Conservation (phyloP, 108 stramenopile genomes). For the Nannochloropsis gaditana region DNA sequence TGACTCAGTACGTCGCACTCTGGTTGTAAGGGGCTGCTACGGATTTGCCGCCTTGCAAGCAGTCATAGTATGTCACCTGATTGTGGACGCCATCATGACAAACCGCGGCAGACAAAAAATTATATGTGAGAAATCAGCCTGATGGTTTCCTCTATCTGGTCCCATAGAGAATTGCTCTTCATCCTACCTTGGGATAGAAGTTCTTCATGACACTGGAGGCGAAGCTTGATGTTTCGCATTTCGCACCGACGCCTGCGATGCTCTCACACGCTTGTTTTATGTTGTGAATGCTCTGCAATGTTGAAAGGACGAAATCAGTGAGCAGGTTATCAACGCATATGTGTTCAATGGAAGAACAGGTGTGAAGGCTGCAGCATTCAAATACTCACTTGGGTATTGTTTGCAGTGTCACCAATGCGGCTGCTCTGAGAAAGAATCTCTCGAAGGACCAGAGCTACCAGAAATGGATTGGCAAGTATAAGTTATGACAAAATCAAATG, state of each 20-base stretch:
- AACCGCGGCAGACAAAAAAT: neutral
- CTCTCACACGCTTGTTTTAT: neutral
- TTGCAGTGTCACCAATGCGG: neutral
- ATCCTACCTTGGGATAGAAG: slow-evolving; percentile 15
- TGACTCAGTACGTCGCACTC: neutral
- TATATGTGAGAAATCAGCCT: neutral
- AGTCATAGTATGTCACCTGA: neutral
- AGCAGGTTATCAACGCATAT: too few species aligned
- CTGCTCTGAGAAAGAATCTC: slow-evolving; percentile 20
- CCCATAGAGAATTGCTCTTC: neutral
- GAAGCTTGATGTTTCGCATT: neutral
- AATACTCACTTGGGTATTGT: neutral
- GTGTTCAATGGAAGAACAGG: too few species aligned
- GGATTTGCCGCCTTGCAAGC: neutral
- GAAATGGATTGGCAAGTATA: neutral
- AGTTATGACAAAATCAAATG: neutral
- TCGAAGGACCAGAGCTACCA: neutral
- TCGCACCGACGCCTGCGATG: neutral
- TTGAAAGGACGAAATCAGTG: neutral
- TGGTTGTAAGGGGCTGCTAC: neutral
- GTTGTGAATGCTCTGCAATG: neutral
- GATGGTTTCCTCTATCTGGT: too few species aligned
- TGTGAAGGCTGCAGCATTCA: too few species aligned
- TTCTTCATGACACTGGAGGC: slow-evolving; percentile 6
- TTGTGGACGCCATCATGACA: neutral